Conservation (phyloP, 2,329 filamentous ascomycete genomes). For the Orbilia brochopaga region DNA sequence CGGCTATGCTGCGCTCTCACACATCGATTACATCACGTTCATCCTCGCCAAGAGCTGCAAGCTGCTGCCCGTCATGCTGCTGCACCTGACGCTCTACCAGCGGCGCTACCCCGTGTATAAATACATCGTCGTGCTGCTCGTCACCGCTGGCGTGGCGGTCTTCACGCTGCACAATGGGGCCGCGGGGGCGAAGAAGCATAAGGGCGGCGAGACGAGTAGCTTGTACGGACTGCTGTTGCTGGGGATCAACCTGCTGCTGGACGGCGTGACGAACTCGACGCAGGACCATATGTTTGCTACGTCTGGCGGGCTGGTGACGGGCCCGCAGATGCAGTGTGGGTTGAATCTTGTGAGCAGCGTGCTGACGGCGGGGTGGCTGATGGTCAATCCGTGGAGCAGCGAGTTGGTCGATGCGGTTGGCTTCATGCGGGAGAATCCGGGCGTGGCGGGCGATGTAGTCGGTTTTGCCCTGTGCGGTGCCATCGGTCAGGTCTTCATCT, state of each 20-base stretch:
- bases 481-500: constrained; percentile 95
- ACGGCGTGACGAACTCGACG: constrained; percentile 93
- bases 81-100: constrained; percentile 90
- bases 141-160: constrained; percentile 89
- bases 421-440: constrained; percentile 80
- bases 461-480: constrained; percentile 90
- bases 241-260: constrained; percentile 87
- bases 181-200: constrained; percentile 64
- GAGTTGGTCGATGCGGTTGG: constrained; percentile 79
- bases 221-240: constrained; percentile 83
- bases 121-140: constrained; percentile 88
- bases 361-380: constrained; percentile 76
- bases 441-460: constrained; percentile 84
- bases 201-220: constrained; percentile 66
- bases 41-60: constrained; percentile 83
- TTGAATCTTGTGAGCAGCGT: constrained; percentile 86
- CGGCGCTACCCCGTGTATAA: constrained; percentile 92
- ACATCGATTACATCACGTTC: constrained; percentile 75
- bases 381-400: constrained; percentile 78
- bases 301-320: constrained; percentile 60
- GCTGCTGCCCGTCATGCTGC: constrained; percentile 95
- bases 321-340: constrained; percentile 99
- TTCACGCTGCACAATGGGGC: constrained; percentile 86
- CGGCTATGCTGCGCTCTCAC: constrained; percentile 70
- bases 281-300: constrained; percentile 87